Evolutionary conservation across 1,139 yeast genomes (phyloP).

Genomic region (Eremothecium gossypii): DNA sequence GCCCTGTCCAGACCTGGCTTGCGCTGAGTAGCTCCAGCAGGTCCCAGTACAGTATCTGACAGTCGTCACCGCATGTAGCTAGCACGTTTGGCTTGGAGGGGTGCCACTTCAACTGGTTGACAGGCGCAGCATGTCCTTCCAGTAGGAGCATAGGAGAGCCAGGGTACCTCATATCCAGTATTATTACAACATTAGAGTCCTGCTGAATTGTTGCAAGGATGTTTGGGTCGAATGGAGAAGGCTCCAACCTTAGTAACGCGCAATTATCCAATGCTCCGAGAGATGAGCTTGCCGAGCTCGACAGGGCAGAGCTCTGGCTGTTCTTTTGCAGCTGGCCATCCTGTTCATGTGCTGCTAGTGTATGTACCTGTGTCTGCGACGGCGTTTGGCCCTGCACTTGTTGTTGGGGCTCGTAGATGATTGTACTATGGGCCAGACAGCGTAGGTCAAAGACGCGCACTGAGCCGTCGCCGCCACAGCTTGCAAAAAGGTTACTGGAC

Average conservation of each 20-base stretch:
- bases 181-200: constrained; percentile 53
- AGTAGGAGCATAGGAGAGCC: constrained; percentile 67
- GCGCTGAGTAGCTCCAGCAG: constrained; percentile 32
- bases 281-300: constrained; percentile 6
- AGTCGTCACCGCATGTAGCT: constrained; percentile 80
- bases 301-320: constrained; percentile 4
- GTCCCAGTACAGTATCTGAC: constrained; percentile 86
- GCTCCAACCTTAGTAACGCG: constrained; percentile 65
- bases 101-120: constrained; percentile 78
- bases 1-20: not conserved
- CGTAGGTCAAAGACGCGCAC: constrained; percentile 86
- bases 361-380: constrained; percentile 7
- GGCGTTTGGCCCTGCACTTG: constrained; percentile 11
- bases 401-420: constrained; percentile 62
- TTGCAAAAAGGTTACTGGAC: constrained; percentile 72
- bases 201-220: constrained; percentile 76
- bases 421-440: constrained; percentile 86
- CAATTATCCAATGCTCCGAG: constrained; percentile 5
- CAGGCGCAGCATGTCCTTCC: constrained; percentile 57
- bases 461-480: constrained; percentile 94
- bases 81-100: constrained; percentile 57
- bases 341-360: not conserved
- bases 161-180: constrained; percentile 82
- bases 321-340: not conserved
- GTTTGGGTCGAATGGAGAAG: constrained; percentile 72